Evolutionary conservation across 2,329 filamentous ascomycete species (phyloP), one percentile per base, ranked within the genome.

Genomic region (Bipolaris gigantea): DNA sequence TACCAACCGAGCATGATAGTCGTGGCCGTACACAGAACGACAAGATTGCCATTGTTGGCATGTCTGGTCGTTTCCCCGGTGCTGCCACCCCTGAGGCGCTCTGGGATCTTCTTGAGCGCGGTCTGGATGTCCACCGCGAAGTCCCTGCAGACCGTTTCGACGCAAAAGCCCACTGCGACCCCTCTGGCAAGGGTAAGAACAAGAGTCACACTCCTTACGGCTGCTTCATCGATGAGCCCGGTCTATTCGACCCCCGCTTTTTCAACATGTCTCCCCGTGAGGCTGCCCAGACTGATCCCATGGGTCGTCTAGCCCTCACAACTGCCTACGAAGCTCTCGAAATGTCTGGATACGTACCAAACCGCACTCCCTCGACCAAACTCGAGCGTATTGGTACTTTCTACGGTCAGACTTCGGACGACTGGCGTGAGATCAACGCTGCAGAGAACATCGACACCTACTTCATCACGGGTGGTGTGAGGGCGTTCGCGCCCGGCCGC

Each of bases 231-330:
- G 85, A 90, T 57, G 83, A 91, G 57, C 89, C 89, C 0, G 88
- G 88, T 50, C 79, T 88, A 43, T 93, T 93, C 66, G 89, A 93
- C 64, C 86, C 88, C n/a, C 81, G 87, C 1, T 92, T 93, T 76
- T 93, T 93, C 82, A 91, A 91, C 74, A 92, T 93, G 86, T 92
- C 89, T 33, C 89, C 89, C 5, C 84, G 88, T 63, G 89, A 93
- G 74, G 90, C 90, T 25, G 83, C 85, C 47, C 88, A 92, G 69
- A 91, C 88, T 1, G 89, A 93, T 70, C 90, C 90, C 0, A 90
- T 90, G 83, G 89, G 91, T 71, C 83, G 90, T 63, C 80, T 92
- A 61, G 87, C 88, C 3, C 76, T 94, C 19, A 84, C 87, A 8
- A 91, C 89, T 2, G 89, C 89, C 0, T 93, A 91, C 64, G 89